Percentiles rank a stretch among this genome's conserved stretches.
phyloP scores from a whole-genome alignment of 2,329 filamentous ascomycete genomes.

The Fusarium sp. region DNA sequence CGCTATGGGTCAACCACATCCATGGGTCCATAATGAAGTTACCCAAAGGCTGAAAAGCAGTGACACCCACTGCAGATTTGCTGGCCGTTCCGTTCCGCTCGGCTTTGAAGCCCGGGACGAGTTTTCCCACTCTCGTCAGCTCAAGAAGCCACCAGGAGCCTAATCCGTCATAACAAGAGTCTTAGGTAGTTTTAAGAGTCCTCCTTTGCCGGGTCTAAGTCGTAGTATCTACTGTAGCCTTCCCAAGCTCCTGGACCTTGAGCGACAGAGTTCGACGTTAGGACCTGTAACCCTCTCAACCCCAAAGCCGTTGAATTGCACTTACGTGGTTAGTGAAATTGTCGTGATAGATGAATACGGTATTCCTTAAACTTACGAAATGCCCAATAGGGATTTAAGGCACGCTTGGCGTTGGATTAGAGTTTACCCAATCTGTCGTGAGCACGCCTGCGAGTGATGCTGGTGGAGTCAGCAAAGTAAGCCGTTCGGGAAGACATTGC shows the following conservation, averaged over 20 bases:
- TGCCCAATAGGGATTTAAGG: slow-evolving; percentile 6
- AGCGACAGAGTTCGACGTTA: neutral
- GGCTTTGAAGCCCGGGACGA: neutral
- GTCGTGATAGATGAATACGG: neutral
- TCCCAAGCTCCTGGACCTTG: neutral
- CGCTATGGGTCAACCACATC: slow-evolving; percentile 1
- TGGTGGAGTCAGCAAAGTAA: slow-evolving; percentile 6
- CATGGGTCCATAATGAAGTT: slow-evolving; percentile 8
- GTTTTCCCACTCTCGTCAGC: neutral
- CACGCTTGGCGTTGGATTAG: slow-evolving; percentile 19
- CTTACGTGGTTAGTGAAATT: neutral
- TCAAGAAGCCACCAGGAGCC: neutral
- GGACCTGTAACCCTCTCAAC: neutral
- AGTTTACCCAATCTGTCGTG: slow-evolving; percentile 15
- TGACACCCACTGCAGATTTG: slow-evolving; percentile 2
- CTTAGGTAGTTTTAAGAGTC: neutral
- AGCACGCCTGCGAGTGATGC: slow-evolving; percentile 1
- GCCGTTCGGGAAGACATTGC: slow-evolving; percentile 6
- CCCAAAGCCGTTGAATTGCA: slow-evolving; percentile 8
- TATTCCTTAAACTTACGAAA: slow-evolving; percentile 1
- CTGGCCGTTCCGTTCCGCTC: slow-evolving; percentile 12
- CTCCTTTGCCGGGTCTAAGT: neutral
- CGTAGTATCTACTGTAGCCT: neutral
- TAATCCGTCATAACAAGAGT: neutral
- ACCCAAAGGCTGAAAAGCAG: slow-evolving; percentile 4